phyloP scores from a whole-genome alignment of 2,329 filamentous ascomycete species.

The Lizonia empirigonia region DNA sequence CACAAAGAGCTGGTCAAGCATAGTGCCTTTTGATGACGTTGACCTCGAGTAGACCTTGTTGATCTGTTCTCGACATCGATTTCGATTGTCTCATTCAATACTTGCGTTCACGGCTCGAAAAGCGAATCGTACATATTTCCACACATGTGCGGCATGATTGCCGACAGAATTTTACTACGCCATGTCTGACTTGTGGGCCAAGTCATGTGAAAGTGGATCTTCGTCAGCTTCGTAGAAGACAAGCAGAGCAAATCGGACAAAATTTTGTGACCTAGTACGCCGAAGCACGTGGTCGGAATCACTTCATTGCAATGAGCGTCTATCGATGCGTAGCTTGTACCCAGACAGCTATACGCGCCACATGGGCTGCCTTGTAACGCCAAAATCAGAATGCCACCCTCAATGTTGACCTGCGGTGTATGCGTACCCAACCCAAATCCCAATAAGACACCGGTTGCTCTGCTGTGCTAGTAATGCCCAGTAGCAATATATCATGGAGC shows the following conservation, averaged over 20 bases:
- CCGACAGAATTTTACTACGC: not conserved
- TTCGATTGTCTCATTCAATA: not conserved
- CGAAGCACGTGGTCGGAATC: conserved; percentile 4
- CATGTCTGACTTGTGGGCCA: not conserved
- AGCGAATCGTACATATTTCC: too few relatives aligned
- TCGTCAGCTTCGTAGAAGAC: not conserved
- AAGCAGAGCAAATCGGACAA: not conserved
- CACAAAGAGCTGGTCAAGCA: not conserved
- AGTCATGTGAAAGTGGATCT: not conserved
- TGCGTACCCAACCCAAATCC: conserved; percentile 15
- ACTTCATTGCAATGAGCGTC: conserved; percentile 17
- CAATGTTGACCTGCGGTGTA: conserved; percentile 20
- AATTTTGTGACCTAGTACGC: not conserved
- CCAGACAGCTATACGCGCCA: conserved; percentile 12
- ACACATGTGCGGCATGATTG: not conserved
- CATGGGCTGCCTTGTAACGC: conserved; percentile 4
- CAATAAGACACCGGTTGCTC: conserved; percentile 25
- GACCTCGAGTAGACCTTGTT: not conserved
- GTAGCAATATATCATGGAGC: conserved; percentile 12
- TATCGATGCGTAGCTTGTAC: conserved; percentile 12
- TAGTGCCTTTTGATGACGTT: not conserved
- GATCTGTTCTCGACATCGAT: not conserved
- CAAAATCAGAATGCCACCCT: conserved; percentile 8
- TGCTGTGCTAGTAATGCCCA: conserved; percentile 24
- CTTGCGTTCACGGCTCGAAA: not conserved